Evolutionary conservation across 2,329 filamentous ascomycete species (phyloP).

Genomic region (Arthrobotrys sphaeroides): DNA sequence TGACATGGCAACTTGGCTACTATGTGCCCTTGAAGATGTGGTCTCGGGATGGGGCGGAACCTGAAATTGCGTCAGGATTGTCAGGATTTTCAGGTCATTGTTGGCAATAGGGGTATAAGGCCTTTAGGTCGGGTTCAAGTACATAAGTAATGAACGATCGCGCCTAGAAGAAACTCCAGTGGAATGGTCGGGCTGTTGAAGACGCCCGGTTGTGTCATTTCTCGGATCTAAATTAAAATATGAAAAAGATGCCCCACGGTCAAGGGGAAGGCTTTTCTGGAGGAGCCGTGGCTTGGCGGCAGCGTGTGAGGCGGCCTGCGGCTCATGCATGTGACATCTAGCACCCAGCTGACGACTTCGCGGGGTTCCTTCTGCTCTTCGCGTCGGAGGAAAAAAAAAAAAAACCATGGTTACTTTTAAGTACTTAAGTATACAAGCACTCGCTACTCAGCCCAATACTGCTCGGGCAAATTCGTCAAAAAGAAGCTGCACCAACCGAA

Average conservation of each 20-base stretch:
- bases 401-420: too few relatives aligned
- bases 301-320: neutral
- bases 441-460: too few relatives aligned
- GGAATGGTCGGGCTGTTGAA: neutral
- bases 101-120: neutral
- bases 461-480: too few relatives aligned
- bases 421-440: too few relatives aligned
- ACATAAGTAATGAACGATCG: neutral
- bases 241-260: neutral
- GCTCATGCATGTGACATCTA: neutral
- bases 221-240: neutral
- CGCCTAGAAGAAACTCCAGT: neutral
- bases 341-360: neutral
- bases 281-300: neutral
- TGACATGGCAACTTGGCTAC: constrained; percentile 8
- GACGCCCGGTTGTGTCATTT: constrained; percentile 11
- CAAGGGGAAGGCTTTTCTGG: neutral
- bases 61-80: neutral
- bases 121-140: neutral
- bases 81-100: constrained; percentile 8
- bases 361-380: too few relatives aligned
- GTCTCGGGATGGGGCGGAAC: constrained; percentile 23
- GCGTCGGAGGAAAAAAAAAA: too few relatives aligned
- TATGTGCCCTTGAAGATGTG: neutral
- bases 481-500: too few relatives aligned